Conservation (phyloP, 2,329 filamentous ascomycete species). For the Aureobasidium lini region DNA sequence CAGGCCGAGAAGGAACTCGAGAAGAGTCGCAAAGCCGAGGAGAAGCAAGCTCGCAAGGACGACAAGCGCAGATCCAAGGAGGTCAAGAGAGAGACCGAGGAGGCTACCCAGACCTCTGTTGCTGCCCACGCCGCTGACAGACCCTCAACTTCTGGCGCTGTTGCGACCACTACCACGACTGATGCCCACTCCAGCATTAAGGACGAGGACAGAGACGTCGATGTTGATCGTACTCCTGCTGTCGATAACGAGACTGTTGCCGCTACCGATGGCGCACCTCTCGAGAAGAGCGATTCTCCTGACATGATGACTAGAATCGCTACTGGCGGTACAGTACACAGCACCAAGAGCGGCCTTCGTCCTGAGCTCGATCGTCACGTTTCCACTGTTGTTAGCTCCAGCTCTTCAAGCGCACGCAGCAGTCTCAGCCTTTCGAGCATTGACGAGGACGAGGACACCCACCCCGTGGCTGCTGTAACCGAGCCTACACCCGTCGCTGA, state of each 20-base stretch:
- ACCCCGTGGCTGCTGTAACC: neutral
- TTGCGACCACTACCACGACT: neutral
- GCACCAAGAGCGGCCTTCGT: neutral
- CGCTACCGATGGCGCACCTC: neutral
- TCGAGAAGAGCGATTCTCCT: constrained; percentile 7
- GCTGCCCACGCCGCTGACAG: constrained; percentile 11
- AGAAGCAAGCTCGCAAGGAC: constrained; percentile 43
- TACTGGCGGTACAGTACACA: constrained; percentile 4
- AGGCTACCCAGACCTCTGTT: constrained; percentile 14
- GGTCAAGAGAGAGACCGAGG: constrained; percentile 21
- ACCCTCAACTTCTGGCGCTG: constrained; percentile 1
- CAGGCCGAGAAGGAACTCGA: constrained; percentile 34
- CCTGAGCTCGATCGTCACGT: constrained; percentile 28
- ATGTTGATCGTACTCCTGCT: constrained; percentile 1
- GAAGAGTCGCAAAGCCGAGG: constrained; percentile 45
- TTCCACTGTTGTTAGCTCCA: constrained; percentile 23
- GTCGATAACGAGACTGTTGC: neutral
- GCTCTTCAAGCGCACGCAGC: constrained; percentile 4
- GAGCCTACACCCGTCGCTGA: neutral
- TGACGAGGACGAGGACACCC: constrained; percentile 9
- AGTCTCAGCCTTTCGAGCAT: constrained; percentile 14
- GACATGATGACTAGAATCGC: neutral
- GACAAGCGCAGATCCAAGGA: constrained; percentile 47
- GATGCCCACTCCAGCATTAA: neutral
- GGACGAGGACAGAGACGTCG: neutral